Conservation (phyloP, 768 basidiomycete species). For the Serpula lacrymans region DNA sequence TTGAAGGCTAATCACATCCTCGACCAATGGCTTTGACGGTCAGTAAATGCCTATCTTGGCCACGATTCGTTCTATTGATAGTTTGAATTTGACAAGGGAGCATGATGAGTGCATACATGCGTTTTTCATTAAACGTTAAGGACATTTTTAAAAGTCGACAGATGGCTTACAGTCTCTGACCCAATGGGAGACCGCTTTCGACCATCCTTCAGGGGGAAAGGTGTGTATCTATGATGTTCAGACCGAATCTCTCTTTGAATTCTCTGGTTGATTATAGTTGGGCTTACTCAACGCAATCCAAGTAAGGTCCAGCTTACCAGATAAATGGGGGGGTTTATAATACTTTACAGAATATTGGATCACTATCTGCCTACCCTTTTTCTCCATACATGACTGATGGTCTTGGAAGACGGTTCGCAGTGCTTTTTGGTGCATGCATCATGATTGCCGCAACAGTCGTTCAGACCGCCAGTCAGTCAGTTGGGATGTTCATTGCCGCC, state of each 20-base stretch:
- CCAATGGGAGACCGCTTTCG: slow-evolving; percentile 24
- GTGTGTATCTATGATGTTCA: background rate
- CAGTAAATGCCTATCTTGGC: background rate
- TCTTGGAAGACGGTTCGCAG: slow-evolving; percentile 34
- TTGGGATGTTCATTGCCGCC: slow-evolving; percentile 43
- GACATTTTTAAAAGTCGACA: background rate
- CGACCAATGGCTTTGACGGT: background rate
- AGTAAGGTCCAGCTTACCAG: slow-evolving; percentile 2
- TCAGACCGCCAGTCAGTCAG: slow-evolving; percentile 35
- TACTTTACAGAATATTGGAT: slow-evolving; percentile 35
- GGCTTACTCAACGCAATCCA: slow-evolving; percentile 32
- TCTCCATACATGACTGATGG: slow-evolving; percentile 39
- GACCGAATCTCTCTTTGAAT: background rate
- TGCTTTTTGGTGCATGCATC: slow-evolving; percentile 36
- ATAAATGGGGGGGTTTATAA: slow-evolving; percentile 12
- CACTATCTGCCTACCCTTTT: slow-evolving; percentile 35
- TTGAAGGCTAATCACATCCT: background rate
- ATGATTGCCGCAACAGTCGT: slow-evolving; percentile 37
- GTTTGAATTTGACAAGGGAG: slow-evolving; percentile 7
- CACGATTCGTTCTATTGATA: background rate
- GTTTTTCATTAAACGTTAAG: background rate
- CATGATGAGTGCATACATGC: slow-evolving; percentile 20
- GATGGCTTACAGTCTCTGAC: slow-evolving; percentile 27
- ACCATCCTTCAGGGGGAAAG: slow-evolving; percentile 22
- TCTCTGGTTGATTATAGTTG: slow-evolving; percentile 10